Base-by-base conservation (phyloP, 2,329 filamentous ascomycete species). In the Pseudopithomyces chartarum region DNA sequence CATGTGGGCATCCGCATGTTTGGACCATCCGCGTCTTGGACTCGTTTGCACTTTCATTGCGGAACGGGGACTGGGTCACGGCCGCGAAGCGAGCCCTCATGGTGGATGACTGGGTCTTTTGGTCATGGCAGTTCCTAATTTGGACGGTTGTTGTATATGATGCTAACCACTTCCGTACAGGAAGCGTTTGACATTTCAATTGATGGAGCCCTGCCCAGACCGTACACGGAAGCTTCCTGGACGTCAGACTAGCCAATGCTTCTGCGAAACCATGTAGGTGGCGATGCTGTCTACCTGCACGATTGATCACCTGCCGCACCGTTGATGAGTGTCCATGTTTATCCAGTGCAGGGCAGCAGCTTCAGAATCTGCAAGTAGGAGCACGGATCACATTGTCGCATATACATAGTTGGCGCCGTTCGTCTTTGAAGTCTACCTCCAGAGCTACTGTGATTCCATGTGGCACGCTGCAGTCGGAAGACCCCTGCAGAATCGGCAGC, bases 1-100 rank as follows among this genome's bases (percentile, higher is more conserved):
- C 63, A 68, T 71, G 57, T 36, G 38, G 54, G 52, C 60, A 44
- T 52, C 55, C 44, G 64, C 64, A 67, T 59, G 64, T 67, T 66
- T 63, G 48, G 33, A 33, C 29, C 44, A 54, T 50, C 54, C 33
- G 45, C 60, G 26, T 20, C 38, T 57, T 51, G 59, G 33, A 22
- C 33, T 50, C 53, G 17, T 57, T 67, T 60, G 54, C 50, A 56
- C 70, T 69, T 70, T 71, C 70, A 72, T 73, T 68, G 66, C 63
- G 67, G 70, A 71, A 64, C 60, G 53, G 62, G 56, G 61, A 55
- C 66, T 69, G 59, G 66, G 61, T 59, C 48, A 52, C 62, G 52
- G 44, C 46, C 50, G 46, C 45, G 56, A 62, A 63, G 61, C 64
- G 62, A 68, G 52, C 44, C 39, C 22, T 22, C 36, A 13, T 44